Evolutionary conservation across 495 filamentous ascomycete genomes (phyloP), one percentile per base, ranked within the genome.

Genomic region (Hypoxylon lenormandii): DNA sequence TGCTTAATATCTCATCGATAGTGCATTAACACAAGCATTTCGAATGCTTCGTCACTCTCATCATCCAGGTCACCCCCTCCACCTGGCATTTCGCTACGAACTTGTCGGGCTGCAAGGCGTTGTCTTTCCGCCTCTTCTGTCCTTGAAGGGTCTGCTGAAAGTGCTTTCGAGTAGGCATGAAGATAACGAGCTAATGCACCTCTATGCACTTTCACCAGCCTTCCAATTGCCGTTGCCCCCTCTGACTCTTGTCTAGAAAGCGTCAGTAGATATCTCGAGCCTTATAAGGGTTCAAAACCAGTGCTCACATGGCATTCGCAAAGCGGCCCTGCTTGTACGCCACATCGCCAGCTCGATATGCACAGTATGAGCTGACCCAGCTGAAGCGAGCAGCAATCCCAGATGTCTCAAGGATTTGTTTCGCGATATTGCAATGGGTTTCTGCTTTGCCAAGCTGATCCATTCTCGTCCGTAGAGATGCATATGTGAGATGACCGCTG

Each of bases 321-420:
- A 56, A 49, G 5, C 43, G 60, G 11, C 51, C 43, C 56, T 56
- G 60, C 15, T 49, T 64, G 50, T 55, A 40, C 16, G 60, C 60
- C 15, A 64, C 51, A 30, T 64, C 37, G 2, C 60, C 60, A 8
- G 42, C 28, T 6, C 60, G 60, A 19, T 63, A 63, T 26, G 60
- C 60, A 30, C 50, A 63, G 16, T 64, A 64, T 19, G 60, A 64
- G 33, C 60, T 56, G n/a, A 64, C 50, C 60, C 60, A 64, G 21
- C 60, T 64, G 15, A 56, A 55, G 33, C 51, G 51, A n/a, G 60
- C 60, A 10, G 22, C 16, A 6, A 21, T 16, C n/a, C 60, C 51
- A 7, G 60, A 64, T n/a, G 30, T 33, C 40, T 48, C 51, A n/a
- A 64, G 33, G 10, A 64, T 48, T 15, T 56, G 3, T 21, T 56